Evolutionary conservation across 2,329 filamentous ascomycete species (phyloP).

Genomic region (Fusarium tjaetaba): DNA sequence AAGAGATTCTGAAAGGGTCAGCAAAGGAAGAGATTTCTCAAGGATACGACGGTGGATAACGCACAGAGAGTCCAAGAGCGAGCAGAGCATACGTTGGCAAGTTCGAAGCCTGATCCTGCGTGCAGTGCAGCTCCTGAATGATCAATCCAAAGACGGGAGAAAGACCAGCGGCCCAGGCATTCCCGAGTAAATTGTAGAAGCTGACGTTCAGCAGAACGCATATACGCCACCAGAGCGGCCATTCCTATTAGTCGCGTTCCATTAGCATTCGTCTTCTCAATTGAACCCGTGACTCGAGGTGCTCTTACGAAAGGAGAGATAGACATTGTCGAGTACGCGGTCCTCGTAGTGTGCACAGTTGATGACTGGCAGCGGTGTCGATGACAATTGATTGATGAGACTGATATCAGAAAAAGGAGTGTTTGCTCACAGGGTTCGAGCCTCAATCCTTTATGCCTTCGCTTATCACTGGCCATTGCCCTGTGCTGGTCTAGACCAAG

Average conservation of each 20-base stretch:
- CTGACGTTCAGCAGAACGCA: background rate
- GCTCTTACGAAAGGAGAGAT: background rate
- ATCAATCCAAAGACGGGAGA: constrained; percentile 3
- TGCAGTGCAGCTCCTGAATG: constrained; percentile 3
- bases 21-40: fast-evolving
- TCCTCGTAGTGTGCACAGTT: background rate
- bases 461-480: background rate
- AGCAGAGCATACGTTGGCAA: background rate
- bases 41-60: fast-evolving
- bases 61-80: constrained; percentile 1
- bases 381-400: background rate
- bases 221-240: constrained; percentile 14
- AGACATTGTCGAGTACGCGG: background rate
- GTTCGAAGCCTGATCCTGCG: background rate
- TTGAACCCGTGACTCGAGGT: fast-evolving
- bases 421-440: background rate
- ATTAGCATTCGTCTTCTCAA: background rate
- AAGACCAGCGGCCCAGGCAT: constrained; percentile 10
- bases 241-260: background rate
- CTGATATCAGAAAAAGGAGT: background rate
- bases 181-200: constrained; percentile 1
- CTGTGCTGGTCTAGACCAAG: background rate
- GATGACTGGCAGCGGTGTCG: background rate
- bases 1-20: background rate
- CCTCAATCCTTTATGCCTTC: background rate